Percentiles rank a stretch among this genome's conserved stretches.
Conservation (phyloP, 1,284 basidiomycete genomes). For the Ceratobasidium sp. region DNA sequence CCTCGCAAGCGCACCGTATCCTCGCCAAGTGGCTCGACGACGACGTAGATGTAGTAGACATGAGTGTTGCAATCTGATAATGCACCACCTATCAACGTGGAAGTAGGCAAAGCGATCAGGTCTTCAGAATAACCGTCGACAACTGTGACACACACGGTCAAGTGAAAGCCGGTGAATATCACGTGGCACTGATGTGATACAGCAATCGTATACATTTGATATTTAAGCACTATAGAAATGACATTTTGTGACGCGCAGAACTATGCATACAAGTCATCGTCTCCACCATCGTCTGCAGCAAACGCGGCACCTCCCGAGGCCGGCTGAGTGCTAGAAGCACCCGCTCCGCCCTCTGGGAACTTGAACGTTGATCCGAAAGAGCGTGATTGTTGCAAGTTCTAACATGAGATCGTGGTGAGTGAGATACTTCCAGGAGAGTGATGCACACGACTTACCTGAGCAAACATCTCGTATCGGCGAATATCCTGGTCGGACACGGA, state of each 20-base stretch:
- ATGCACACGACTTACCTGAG: constrained; percentile 60
- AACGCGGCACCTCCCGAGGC: constrained; percentile 79
- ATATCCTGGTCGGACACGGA: constrained; percentile 96
- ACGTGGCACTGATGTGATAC: neutral
- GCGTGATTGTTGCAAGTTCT: constrained; percentile 88
- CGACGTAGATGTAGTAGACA: constrained; percentile 7
- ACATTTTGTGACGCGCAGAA: constrained; percentile 47
- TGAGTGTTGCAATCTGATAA: neutral
- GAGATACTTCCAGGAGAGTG: neutral
- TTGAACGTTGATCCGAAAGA: constrained; percentile 91
- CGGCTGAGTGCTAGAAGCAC: constrained; percentile 55
- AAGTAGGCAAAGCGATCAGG: too few species aligned
- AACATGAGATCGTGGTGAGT: constrained; percentile 26
- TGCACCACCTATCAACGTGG: neutral
- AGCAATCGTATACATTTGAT: neutral
- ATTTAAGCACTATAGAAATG: neutral
- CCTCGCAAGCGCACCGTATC: constrained; percentile 1
- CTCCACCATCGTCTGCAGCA: constrained; percentile 71
- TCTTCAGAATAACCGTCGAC: too few species aligned
- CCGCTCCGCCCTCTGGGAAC: constrained; percentile 84
- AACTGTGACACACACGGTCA: too few species aligned
- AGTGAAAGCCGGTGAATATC: neutral
- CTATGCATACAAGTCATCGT: constrained; percentile 86
- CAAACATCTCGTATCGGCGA: constrained; percentile 90
- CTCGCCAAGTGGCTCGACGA: constrained; percentile 25